Conservation (phyloP, 2,329 filamentous ascomycete genomes). For the Hymenoscyphus repandus region DNA sequence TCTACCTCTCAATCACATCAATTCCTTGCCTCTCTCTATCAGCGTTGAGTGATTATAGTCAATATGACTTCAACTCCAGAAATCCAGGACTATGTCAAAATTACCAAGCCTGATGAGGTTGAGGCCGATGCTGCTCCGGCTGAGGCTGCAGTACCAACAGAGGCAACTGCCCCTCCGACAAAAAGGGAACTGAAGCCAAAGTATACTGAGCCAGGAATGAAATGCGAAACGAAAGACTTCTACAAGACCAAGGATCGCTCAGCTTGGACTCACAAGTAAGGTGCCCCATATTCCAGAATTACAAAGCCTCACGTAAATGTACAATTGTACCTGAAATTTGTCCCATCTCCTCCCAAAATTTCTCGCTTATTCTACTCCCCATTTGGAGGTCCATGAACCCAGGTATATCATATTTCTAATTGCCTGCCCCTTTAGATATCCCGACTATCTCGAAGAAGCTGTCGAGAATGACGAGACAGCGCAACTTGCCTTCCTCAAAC, state of each 20-base stretch:
- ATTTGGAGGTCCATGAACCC: background rate
- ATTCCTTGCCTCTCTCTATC: background rate
- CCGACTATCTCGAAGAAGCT: slow-evolving; percentile 4
- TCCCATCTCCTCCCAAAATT: too few relatives aligned
- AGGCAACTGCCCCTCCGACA: background rate
- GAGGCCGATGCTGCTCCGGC: background rate
- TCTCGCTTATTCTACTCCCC: too few relatives aligned
- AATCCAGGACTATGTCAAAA: slow-evolving; percentile 6
- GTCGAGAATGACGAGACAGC: slow-evolving; percentile 5
- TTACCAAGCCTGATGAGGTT: background rate
- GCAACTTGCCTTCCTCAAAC: slow-evolving; percentile 1
- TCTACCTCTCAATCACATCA: background rate
- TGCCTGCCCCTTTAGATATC: background rate
- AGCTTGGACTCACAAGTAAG: slow-evolving; percentile 6
- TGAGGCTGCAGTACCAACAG: background rate
- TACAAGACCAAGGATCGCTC: slow-evolving; percentile 3
- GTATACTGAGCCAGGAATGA: slow-evolving; percentile 1
- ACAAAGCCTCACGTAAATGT: too few relatives aligned
- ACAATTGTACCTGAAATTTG: too few relatives aligned
- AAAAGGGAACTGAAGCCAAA: slow-evolving; percentile 3
- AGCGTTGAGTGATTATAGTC: background rate
- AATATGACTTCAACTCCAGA: slow-evolving; percentile 5
- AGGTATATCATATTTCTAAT: background rate
- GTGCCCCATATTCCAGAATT: background rate
- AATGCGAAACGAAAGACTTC: slow-evolving; percentile 5